phyloP scores from a whole-genome alignment of 2,329 filamentous ascomycete species.

The Huntiella decipiens region DNA sequence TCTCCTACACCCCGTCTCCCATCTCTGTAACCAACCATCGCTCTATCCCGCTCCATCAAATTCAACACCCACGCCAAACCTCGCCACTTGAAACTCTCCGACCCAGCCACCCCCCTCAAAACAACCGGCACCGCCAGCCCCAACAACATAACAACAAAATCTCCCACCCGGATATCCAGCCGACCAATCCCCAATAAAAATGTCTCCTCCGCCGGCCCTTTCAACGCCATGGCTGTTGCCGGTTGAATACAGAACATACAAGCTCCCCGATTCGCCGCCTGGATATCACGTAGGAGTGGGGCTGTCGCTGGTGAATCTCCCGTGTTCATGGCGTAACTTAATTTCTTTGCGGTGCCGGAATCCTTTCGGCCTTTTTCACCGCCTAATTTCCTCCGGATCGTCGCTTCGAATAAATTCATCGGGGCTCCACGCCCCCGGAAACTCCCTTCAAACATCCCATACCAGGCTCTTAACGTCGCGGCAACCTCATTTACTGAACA shows the following conservation, averaged over 20 bases:
- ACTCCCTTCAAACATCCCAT: not conserved
- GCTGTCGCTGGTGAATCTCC: not conserved
- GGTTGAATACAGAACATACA: not conserved
- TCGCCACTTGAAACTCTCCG: not conserved
- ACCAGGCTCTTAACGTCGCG: not conserved
- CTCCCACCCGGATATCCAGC: constrained; percentile 2
- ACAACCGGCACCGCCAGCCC: not conserved
- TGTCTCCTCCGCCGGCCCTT: not conserved
- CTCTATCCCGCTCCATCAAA: constrained; percentile 1
- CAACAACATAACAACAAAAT: constrained; percentile 4
- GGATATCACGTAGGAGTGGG: not conserved
- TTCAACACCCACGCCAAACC: not conserved
- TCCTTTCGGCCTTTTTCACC: not conserved
- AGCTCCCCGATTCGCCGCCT: not conserved
- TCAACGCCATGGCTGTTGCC: not conserved
- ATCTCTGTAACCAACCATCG: not conserved
- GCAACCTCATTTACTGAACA: not conserved
- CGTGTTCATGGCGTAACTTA: not conserved
- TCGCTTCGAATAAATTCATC: constrained; percentile 2
- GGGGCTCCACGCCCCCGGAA: not conserved
- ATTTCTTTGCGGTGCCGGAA: not conserved
- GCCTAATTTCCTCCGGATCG: not conserved
- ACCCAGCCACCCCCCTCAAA: not conserved
- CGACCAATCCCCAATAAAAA: not conserved
- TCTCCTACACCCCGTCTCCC: not conserved